Evolutionary conservation across 306 rosid species (phyloP), one percentile per base, ranked within the genome.

Genomic region (Carpinus viminea): DNA sequence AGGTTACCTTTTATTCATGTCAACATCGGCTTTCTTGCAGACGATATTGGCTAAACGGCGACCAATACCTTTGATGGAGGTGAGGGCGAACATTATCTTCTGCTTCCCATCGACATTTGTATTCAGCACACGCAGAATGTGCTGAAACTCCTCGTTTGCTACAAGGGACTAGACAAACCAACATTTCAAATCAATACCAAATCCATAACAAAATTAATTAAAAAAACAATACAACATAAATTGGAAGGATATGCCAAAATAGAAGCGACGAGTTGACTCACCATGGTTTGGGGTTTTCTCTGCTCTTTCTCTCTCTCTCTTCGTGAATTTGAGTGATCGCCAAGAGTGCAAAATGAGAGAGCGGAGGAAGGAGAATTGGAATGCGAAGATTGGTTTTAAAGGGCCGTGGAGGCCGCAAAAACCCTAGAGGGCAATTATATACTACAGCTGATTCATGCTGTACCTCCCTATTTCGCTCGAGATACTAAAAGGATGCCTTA

Each of bases 1-100:
- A 38, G 1, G 5, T 15, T 31, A 89, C 92, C 90, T 76, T 79
- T 89, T 86, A 86, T 81, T 89, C 92, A 87, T 89, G 79, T 86
- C 92, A 56, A 86, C 82, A 4, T 89, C 90, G 43, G 92, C 92
- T 78, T 89, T 89, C 87, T 89, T 89, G 89, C 92, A 89, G 82
- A 73, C 84, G 66, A 89, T 80, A 85, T 89, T 86, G 57, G 92
- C 88, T 16, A 89, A 81, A 46, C 90, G 90, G 74, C 90, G 85
- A 53, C 92, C 92, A 17, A 89, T 89, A 86, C 92, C 92, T 74
- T 89, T 89, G 83, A 89, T 89, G 82, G 92, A 86, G 80, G 92
- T 89, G 8, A 89, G 81, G 11, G 92, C 90, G 48, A 89, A 89
- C 92, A 89, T 86, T 77, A 89, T 89, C 79, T 80, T 89, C 81